Evolutionary conservation across 2,329 filamentous ascomycete species (phyloP), one percentile per base, ranked within the genome.

Genomic region (Fusarium humuli): DNA sequence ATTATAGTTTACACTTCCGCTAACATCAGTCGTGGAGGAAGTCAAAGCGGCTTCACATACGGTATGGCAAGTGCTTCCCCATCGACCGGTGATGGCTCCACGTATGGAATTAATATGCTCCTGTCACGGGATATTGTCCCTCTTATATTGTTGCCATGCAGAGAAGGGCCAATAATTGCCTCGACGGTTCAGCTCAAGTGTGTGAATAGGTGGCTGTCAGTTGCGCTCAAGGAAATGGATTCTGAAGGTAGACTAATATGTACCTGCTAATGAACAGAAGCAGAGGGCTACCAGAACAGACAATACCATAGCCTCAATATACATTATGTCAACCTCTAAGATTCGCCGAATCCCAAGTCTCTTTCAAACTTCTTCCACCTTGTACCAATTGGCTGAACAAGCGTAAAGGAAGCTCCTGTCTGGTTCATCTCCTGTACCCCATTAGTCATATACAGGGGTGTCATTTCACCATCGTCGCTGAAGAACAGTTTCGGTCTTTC

Each of bases 401-500:
- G 42, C 0, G 69, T 72, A 25, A 60, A 72, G 1, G 61, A 44
- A 3, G 59, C 69, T 7, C 60, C 58, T 1, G 61, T 71, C 20
- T 63, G 47, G 0, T 69, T 59, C 52, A 71, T 75, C 61, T 81
- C 79, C 61, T 86, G 83, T 1, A 86, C 83, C 0, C 84, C 84
- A 34, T 80, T 86, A 2, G 81, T 75, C 62, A 86, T 52, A 56
- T 84, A 84, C 44, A 86, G 63, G 4, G 84, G 83, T 16, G 78
- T 83, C 77, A 84, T 77, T 16, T 68, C 32, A 0, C 58, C 64
- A 61, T 86, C 83, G 2, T 79, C 74, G 59, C 82, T 84, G 20
- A 86, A 85, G 54, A 81, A 84, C 7, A 86, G 49, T 76, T 85
- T 84, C 1, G 84, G 83, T 4, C 84, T 74, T 67, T 86, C 84